Evolutionary conservation across 768 basidiomycete genomes (phyloP), one percentile per base, ranked within the genome.

Genomic region (Clitopilus passeckerianus): DNA sequence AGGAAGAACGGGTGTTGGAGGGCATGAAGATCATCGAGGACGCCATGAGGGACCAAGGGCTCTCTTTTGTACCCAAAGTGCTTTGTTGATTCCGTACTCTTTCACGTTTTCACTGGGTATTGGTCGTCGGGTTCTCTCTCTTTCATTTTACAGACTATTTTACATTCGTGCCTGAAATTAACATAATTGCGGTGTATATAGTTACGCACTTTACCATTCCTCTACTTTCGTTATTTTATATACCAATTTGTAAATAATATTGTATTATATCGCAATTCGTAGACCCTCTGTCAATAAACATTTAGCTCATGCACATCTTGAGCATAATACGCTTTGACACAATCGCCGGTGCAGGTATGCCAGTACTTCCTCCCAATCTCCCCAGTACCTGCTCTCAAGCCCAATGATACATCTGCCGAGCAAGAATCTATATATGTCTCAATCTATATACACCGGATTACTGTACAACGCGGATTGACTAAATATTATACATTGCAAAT

Each of bases 1-100:
- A 89, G 67, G 90, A 91, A 70, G 90, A 91, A 71, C 85, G 85
- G 65, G 87, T 88, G 1, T 62, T 90, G 6, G 82, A 85, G 65
- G 86, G 83, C 1, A 89, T 89, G 84, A 81, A 82, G 64, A 75
- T 89, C 24, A 71, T 78, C 18, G 75, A 78, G 64, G 68, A 61
- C 35, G 73, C 76, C 1, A 64, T 80, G 62, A 64, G 61, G 56
- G 64, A 71, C 57, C 66, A 70, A 56, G 74, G 73, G 1, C 59
- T 54, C 10, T 59, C 66, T 41, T 18, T 50, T 18, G 46, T 50
- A 18, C 46, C 18, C 3, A 18, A 23, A 22, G 16, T 50, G 15
- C 22, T 50, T 4, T 50, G 16, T 50, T 50, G 16, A 20, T 50
- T 50, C 20, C 46, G 22, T n/a, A 16, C 46, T 5, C 4, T 50